These are phyloP conservation scores for Globisporangium splendens DNA, from an alignment of 352 stramenopile genomes.

Conservation along the genomic window DNA sequence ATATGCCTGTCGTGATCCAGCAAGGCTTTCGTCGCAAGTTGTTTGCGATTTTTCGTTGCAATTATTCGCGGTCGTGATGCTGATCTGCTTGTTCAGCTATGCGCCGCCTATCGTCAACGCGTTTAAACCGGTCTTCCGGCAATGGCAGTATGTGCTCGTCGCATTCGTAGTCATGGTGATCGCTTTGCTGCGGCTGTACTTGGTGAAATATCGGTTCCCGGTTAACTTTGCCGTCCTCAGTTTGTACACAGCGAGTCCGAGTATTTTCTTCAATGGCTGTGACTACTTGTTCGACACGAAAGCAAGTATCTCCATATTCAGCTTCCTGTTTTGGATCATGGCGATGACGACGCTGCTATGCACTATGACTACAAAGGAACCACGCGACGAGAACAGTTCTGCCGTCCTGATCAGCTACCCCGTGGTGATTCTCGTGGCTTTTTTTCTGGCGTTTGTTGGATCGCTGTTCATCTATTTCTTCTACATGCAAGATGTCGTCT, in stretches of 20 bases:
- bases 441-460: conserved; percentile 50
- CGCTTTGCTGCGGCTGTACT: conserved; percentile 61
- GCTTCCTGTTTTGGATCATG: conserved; percentile 63
- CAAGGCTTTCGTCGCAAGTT: conserved; percentile 71
- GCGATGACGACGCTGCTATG: conserved; percentile 51
- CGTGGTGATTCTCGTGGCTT: conserved; percentile 44
- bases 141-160: conserved; percentile 52
- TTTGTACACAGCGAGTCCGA: conserved; percentile 58
- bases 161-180: conserved; percentile 52
- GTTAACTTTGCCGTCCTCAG: conserved; percentile 65
- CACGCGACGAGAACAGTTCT: conserved; percentile 25
- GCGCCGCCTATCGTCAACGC: conserved; percentile 19
- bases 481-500: conserved; percentile 50
- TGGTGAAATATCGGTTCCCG: conserved; percentile 70
- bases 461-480: conserved; percentile 63
- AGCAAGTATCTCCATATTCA: conserved; percentile 63
- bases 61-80: conserved; percentile 40
- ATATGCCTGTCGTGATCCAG: conserved; percentile 66
- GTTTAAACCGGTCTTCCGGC: conserved; percentile 32
- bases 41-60: conserved; percentile 74
- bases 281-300: conserved; percentile 58
- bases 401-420: conserved; percentile 56
- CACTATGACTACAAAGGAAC: conserved; percentile 41
- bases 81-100: conserved; percentile 42
- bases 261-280: conserved; percentile 51